Percentiles rank a stretch among this genome's conserved stretches.
These are phyloP conservation scores for Dendrobium chrysotoxum DNA, from an alignment of 106 monocot species.

Conservation along the genomic window DNA sequence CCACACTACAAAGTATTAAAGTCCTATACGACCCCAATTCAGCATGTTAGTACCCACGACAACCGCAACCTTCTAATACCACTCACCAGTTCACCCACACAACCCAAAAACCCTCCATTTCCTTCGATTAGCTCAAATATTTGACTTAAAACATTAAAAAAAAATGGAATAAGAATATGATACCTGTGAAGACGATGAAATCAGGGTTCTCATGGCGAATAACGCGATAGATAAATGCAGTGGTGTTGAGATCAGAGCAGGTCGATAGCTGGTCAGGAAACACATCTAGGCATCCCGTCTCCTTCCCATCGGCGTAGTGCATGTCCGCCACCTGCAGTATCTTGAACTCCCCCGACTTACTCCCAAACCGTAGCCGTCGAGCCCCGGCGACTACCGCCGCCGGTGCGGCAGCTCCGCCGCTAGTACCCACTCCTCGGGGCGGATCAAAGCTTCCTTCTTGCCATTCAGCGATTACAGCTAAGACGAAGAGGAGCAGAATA, in stretches of 20 bases:
- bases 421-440: neutral
- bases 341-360: slow-evolving; percentile 57
- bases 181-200: slow-evolving; percentile 87
- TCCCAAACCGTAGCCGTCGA: slow-evolving; percentile 15
- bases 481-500: neutral
- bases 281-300: slow-evolving; percentile 58
- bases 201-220: slow-evolving; percentile 70
- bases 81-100: neutral
- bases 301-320: slow-evolving; percentile 77
- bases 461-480: neutral
- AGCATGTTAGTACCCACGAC: no score
- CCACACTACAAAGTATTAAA: no score
- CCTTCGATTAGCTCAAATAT: neutral
- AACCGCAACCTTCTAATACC: no score
- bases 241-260: slow-evolving; percentile 95
- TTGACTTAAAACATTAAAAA: neutral
- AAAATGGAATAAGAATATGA: neutral
- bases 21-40: no score
- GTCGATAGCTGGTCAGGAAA: slow-evolving; percentile 31
- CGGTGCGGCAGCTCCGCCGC: neutral
- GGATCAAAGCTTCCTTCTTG: neutral
- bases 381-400: neutral
- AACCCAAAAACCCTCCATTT: neutral
- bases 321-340: slow-evolving; percentile 91
- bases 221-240: slow-evolving; percentile 65